Conservation (phyloP, 768 basidiomycete species). For the Macrolepiota fuliginosa region DNA sequence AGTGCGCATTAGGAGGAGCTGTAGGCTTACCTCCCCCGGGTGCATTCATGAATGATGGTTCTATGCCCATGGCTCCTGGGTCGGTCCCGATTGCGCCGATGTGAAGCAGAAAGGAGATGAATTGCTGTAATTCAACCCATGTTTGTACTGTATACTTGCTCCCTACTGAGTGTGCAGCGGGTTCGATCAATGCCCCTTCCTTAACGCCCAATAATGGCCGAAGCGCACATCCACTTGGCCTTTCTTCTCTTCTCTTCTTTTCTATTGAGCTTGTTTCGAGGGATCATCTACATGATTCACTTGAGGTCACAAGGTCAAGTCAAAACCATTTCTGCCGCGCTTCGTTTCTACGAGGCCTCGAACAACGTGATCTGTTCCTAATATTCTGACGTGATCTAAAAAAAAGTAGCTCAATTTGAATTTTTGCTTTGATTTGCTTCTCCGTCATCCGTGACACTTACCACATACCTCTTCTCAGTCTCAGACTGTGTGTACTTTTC, state of each 20-base stretch:
- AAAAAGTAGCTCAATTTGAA: too few relatives aligned
- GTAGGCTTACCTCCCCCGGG: slow-evolving; percentile 16
- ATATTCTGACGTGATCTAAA: too few relatives aligned
- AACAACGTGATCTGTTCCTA: too few relatives aligned
- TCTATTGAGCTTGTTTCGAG: background rate
- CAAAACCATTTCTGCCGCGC: background rate
- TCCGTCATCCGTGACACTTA: too few relatives aligned
- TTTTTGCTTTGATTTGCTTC: too few relatives aligned
- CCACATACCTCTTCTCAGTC: too few relatives aligned
- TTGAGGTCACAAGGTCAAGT: background rate
- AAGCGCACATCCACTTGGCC: background rate
- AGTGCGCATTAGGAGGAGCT: slow-evolving; percentile 63
- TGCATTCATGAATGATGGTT: slow-evolving; percentile 5
- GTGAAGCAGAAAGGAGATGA: background rate
- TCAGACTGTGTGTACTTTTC: background rate
- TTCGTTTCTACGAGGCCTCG: background rate
- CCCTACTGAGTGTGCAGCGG: background rate
- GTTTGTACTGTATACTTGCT: background rate
- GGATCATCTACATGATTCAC: background rate
- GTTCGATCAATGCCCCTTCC: background rate
- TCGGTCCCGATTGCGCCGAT: slow-evolving; percentile 7
- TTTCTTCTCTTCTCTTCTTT: background rate
- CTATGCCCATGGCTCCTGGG: background rate
- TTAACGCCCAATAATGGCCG: background rate
- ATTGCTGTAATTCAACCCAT: background rate